Evolutionary conservation across 202 grass and related monocot species (phyloP).

Genomic region (Musa balbisiana): DNA sequence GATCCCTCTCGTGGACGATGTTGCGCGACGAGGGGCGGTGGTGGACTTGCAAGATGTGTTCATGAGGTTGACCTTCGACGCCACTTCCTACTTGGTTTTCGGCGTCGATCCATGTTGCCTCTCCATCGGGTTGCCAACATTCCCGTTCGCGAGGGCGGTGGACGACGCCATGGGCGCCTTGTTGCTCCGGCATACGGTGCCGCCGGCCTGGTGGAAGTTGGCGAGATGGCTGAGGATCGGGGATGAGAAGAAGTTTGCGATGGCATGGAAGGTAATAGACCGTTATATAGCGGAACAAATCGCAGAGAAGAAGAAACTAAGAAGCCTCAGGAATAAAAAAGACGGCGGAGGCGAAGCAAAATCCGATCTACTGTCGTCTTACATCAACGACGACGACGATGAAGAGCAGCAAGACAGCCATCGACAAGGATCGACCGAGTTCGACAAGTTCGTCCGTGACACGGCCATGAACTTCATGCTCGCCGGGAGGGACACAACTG

Average conservation of each 20-base stretch:
- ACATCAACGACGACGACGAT: conserved; percentile 31
- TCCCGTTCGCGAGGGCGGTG: conserved; percentile 65
- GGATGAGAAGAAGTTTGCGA: conserved; percentile 48
- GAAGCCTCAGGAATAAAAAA: not conserved
- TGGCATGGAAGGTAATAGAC: conserved; percentile 39
- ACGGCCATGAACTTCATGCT: conserved; percentile 52
- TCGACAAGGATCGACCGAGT: not conserved
- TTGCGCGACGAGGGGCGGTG: not conserved
- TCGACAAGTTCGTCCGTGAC: conserved; percentile 50
- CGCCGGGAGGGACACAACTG: conserved; percentile 71
- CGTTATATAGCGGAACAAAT: conserved; percentile 44
- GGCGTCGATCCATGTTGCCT: conserved; percentile 64
- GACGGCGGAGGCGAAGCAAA: not conserved
- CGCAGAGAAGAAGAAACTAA: conserved; percentile 30
- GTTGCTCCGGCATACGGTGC: conserved; percentile 44
- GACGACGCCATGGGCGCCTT: conserved; percentile 46
- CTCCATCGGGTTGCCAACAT: conserved; percentile 26
- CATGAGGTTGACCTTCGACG: conserved; percentile 63
- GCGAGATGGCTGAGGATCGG: conserved; percentile 42
- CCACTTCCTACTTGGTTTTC: conserved; percentile 48
- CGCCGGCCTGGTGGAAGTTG: conserved; percentile 51
- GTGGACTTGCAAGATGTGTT: conserved; percentile 67
- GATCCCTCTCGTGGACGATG: conserved; percentile 42
- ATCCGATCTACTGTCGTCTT: conserved; percentile 56
- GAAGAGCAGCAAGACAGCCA: not conserved